Conservation (phyloP, 2,329 filamentous ascomycete genomes). For the Podosphaera aphanis region DNA sequence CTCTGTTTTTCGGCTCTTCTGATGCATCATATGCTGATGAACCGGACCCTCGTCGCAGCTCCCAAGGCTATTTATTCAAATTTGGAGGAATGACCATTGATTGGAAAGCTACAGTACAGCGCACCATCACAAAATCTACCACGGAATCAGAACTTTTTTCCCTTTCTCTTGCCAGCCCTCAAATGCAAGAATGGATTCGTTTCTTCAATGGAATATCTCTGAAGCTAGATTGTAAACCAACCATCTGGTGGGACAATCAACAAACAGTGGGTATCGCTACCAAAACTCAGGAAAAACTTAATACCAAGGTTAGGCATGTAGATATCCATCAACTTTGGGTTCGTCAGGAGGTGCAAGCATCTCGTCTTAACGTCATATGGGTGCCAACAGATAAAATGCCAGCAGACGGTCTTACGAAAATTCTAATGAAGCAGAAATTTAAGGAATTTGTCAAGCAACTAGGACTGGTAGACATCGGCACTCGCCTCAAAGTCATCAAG, state of each 20-base stretch:
- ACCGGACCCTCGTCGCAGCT: neutral
- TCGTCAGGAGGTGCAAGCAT: neutral
- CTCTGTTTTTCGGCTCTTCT: neutral
- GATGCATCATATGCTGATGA: neutral
- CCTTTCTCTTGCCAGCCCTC: neutral
- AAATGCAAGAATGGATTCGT: neutral
- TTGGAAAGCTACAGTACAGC: neutral
- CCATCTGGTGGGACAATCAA: constrained; percentile 1
- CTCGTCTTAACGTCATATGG: neutral
- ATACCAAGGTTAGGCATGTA: neutral
- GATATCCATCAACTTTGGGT: neutral
- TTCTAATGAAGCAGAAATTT: constrained; percentile 1
- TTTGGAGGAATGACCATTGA: neutral
- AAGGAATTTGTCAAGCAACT: neutral
- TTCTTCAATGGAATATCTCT: neutral
- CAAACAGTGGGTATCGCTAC: neutral
- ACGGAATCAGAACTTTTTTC: neutral
- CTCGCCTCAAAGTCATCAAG: neutral
- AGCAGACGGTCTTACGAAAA: constrained; percentile 1
- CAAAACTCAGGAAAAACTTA: neutral
- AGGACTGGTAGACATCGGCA: neutral
- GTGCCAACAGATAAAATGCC: constrained; percentile 1
- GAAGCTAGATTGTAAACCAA: neutral
- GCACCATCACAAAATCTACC: neutral
- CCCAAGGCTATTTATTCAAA: constrained; percentile 1